phyloP scores from a whole-genome alignment of 2,329 filamentous ascomycete species.

The Meredithiella fracta region DNA sequence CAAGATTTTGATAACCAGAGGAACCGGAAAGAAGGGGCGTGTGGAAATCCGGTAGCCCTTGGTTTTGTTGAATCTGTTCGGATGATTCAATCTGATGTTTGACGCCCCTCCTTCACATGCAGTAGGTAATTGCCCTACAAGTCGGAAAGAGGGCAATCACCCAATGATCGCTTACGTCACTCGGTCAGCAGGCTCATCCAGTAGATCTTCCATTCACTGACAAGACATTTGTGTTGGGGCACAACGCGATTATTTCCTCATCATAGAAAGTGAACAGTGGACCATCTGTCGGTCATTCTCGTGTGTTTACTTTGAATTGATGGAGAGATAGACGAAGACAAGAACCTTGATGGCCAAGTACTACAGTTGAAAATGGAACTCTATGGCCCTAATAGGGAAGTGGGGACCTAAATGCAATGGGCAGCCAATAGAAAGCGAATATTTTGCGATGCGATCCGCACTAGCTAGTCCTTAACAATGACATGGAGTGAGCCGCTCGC shows the following conservation, averaged over 20 bases:
- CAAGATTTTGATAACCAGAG: neutral
- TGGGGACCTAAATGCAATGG: neutral
- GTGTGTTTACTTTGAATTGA: neutral
- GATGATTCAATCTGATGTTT: neutral
- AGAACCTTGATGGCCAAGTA: conserved; percentile 13
- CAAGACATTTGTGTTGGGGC: no score
- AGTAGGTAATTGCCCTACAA: no score
- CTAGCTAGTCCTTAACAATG: neutral
- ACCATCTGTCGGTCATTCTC: no score
- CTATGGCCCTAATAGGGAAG: conserved; percentile 5
- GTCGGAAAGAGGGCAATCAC: no score
- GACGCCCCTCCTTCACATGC: neutral
- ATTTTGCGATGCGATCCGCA: conserved; percentile 6
- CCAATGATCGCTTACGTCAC: no score
- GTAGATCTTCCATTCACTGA: no score
- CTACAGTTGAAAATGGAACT: conserved; percentile 7
- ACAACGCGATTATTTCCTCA: no score
- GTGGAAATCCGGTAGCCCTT: neutral
- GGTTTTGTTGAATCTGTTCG: no score
- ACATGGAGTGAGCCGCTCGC: neutral
- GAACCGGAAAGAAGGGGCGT: neutral
- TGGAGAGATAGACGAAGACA: neutral
- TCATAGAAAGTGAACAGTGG: no score
- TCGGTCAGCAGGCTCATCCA: no score
- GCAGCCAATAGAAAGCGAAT: neutral